phyloP scores from a whole-genome alignment of 805 yeast species.

The Jamesozyma piceae region DNA sequence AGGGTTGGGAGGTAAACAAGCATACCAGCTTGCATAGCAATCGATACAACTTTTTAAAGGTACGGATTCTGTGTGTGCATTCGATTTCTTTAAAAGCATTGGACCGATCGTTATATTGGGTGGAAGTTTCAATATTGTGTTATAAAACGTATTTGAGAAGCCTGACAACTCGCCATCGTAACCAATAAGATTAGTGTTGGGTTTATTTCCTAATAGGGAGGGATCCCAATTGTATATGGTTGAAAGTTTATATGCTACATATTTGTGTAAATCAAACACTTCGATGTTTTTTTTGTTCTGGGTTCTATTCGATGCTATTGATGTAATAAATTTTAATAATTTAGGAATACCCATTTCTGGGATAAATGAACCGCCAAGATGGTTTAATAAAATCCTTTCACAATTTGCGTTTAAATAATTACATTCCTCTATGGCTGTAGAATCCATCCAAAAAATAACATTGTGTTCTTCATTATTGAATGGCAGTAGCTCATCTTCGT shows the following conservation, averaged over 20 bases:
- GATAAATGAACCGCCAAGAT: slow-evolving; percentile 38
- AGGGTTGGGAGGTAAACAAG: slow-evolving; percentile 26
- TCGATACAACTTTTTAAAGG: slow-evolving; percentile 47
- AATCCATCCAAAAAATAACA: slow-evolving; percentile 55
- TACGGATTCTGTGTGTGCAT: slow-evolving; percentile 4
- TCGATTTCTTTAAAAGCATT: neutral
- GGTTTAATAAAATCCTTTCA: slow-evolving; percentile 10
- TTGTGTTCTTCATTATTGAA: slow-evolving; percentile 29
- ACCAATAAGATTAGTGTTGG: slow-evolving; percentile 29
- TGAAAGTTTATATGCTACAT: slow-evolving; percentile 26
- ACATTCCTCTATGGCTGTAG: slow-evolving; percentile 33
- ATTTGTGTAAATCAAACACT: slow-evolving; percentile 47
- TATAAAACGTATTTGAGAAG: slow-evolving; percentile 33
- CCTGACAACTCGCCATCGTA: slow-evolving; percentile 54
- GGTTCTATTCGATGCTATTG: slow-evolving; percentile 1
- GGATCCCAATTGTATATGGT: slow-evolving; percentile 11
- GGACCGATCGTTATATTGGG: slow-evolving; percentile 22
- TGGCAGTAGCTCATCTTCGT: neutral
- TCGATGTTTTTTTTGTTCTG: slow-evolving; percentile 13
- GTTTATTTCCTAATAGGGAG: slow-evolving; percentile 1
- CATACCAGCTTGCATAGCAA: slow-evolving; percentile 48
- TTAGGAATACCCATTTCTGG: slow-evolving; percentile 56
- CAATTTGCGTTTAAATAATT: slow-evolving; percentile 24
- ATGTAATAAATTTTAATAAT: slow-evolving; percentile 32
- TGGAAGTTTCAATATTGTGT: slow-evolving; percentile 12